Base-by-base conservation (phyloP, 805 yeast species). In the Lachancea thermotolerans region DNA sequence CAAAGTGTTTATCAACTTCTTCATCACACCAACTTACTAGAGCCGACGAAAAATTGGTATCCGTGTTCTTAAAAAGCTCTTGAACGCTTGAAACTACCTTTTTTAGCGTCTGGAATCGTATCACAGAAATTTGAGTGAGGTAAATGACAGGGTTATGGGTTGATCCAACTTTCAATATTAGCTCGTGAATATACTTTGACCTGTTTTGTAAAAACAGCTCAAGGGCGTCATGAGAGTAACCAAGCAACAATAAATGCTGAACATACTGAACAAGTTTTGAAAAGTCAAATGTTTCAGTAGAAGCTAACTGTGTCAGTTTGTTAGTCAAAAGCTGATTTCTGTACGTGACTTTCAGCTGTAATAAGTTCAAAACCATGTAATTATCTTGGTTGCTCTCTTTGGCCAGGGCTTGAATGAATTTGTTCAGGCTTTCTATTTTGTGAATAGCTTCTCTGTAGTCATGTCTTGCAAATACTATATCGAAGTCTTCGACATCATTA, bases 11-110 rank as follows among this genome's bases (percentile, higher is more conserved):
- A 35, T 77, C 75, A 29, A 85, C 75, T 59, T 81, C 83, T 10
- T 73, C 73, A 46, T 77, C 76, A 30, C 83, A 76, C 95, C 96
- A 88, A 49, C 81, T 79, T n/a, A 87, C 82, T 14, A 88, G 71
- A 52, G 83, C 76, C 9, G 83, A 71, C 41, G 77, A 71, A 33
- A 64, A 64, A 35, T 63, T 54, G 34, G 59, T 57, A 10, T 56
- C 65, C 12, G 44, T 43, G 12, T 56, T 57, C 11, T 67, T 71
- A 64, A 77, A 84, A 42, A 82, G 73, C 21, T 68, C 62, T 41
- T 72, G 71, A 66, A 74, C 86, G 30, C 76, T 68, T 14, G 66
- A 56, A 11, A 79, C 77, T 0, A 95, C 79, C 37, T 77, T 70
- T 46, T 73, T 75, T 43, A 86, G 69, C 27, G 73, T 67, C 53